Evolutionary conservation across 495 filamentous ascomycete genomes (phyloP).

Genomic region (Trichoderma reesei): DNA sequence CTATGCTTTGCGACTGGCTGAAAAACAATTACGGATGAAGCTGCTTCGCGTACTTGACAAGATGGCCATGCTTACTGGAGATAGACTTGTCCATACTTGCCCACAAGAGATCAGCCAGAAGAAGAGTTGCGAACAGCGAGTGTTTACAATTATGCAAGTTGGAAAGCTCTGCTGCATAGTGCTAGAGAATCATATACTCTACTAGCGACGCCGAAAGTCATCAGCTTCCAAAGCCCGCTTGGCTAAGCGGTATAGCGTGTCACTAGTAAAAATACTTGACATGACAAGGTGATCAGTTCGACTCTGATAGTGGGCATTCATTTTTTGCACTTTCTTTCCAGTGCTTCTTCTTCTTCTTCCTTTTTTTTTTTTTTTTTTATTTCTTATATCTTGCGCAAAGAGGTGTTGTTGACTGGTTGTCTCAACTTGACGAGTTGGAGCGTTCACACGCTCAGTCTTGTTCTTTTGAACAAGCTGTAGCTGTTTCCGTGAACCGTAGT

Average conservation of each 20-base stretch:
- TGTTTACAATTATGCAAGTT: not conserved
- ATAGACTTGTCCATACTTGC: no score
- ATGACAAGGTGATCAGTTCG: constrained; percentile 9
- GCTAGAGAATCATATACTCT: not conserved
- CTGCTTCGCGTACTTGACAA: no score
- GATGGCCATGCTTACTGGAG: no score
- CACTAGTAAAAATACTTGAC: not conserved
- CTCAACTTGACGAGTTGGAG: no score
- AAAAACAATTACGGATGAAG: no score
- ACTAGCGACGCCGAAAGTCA: constrained; percentile 7
- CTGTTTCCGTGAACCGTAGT: no score
- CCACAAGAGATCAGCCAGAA: no score
- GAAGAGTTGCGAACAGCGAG: no score
- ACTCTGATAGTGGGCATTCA: constrained; percentile 5
- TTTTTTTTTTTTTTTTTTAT: constrained; percentile 12
- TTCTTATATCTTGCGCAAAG: constrained; percentile 14
- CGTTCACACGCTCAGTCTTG: no score
- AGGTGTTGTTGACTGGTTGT: not conserved
- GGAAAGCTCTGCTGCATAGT: no score
- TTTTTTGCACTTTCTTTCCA: not conserved
- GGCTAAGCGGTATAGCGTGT: constrained; percentile 9
- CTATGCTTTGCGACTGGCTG: no score
- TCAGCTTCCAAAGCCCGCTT: not conserved
- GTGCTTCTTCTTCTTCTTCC: not conserved
- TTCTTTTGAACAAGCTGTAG: no score